Conservation (phyloP, 2,329 filamentous ascomycete genomes). For the Hypomyces perniciosus region DNA sequence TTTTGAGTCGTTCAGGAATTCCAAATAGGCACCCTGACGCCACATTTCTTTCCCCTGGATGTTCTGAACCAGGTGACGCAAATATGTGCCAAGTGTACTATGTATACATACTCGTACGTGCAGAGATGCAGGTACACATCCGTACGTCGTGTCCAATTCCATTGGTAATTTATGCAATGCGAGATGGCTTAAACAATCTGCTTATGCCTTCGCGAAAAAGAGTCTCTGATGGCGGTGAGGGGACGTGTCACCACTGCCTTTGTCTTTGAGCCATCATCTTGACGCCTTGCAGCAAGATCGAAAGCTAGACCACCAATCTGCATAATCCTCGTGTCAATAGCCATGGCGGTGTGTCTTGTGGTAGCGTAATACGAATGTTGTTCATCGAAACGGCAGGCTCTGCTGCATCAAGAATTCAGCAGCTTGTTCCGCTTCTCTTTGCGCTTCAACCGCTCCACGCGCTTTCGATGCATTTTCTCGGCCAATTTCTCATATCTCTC, state of each 20-base stretch:
- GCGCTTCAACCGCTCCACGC: constrained; percentile 86
- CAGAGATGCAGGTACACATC: too few relatives aligned
- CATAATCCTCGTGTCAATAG: too few relatives aligned
- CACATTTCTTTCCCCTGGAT: too few relatives aligned
- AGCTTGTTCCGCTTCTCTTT: constrained; percentile 95
- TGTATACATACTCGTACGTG: too few relatives aligned
- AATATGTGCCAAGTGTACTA: too few relatives aligned
- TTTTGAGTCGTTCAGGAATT: too few relatives aligned
- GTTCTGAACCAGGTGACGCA: too few relatives aligned
- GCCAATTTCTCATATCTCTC: constrained; percentile 90
- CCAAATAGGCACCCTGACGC: too few relatives aligned
- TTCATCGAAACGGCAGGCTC: constrained; percentile 2
- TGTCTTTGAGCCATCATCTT: neutral
- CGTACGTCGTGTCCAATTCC: too few relatives aligned
- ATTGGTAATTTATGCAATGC: too few relatives aligned
- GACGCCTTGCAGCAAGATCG: neutral
- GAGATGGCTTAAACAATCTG: too few relatives aligned
- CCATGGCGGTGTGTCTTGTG: neutral
- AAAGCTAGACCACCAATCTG: neutral
- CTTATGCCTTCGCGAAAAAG: too few relatives aligned
- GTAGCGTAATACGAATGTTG: neutral
- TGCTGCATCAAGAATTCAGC: constrained; percentile 51
- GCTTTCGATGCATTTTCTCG: constrained; percentile 95
- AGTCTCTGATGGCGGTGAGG: constrained; percentile 5
- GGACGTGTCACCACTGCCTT: neutral